Conservation (phyloP, 441 rosid species). For the Melastoma candidum region DNA sequence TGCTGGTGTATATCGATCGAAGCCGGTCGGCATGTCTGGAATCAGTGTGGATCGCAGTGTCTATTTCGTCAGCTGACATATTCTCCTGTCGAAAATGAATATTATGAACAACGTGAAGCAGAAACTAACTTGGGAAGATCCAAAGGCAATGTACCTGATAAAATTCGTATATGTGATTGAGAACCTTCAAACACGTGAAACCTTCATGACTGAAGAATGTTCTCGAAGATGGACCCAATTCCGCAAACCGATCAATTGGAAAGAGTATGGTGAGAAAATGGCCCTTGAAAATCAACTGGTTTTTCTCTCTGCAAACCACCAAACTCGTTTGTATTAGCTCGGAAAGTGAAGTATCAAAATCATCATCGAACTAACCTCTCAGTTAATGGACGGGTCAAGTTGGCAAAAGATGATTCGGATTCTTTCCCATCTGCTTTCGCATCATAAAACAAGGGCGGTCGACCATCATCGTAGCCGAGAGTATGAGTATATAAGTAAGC, state of each 20-base stretch:
- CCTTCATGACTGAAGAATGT: constrained; percentile 78
- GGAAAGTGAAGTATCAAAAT: background rate
- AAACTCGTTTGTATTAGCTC: background rate
- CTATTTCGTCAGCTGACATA: constrained; percentile 57
- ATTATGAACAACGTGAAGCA: no score
- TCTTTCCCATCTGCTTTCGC: constrained; percentile 53
- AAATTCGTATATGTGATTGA: constrained; percentile 56
- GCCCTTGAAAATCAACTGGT: constrained; percentile 57
- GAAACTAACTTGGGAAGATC: background rate
- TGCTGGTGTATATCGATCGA: constrained; percentile 45
- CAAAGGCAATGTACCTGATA: constrained; percentile 64
- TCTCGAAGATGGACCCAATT: constrained; percentile 92
- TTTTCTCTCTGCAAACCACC: constrained; percentile 61
- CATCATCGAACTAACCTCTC: constrained; percentile 48
- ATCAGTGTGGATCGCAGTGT: constrained; percentile 78
- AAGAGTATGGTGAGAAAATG: constrained; percentile 71
- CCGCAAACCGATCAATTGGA: constrained; percentile 82
- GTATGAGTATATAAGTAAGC: constrained; percentile 43
- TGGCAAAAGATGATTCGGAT: constrained; percentile 65
- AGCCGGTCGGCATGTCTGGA: constrained; percentile 83
- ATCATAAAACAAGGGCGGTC: constrained; percentile 38
- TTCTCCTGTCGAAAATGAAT: constrained; percentile 41
- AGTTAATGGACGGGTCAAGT: constrained; percentile 61
- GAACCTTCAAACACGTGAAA: constrained; percentile 67
- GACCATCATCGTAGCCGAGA: constrained; percentile 38